Percentiles rank a stretch among this genome's conserved stretches.
Conservation (phyloP, 108 stramenopile genomes). For the Nitzschia sp. region DNA sequence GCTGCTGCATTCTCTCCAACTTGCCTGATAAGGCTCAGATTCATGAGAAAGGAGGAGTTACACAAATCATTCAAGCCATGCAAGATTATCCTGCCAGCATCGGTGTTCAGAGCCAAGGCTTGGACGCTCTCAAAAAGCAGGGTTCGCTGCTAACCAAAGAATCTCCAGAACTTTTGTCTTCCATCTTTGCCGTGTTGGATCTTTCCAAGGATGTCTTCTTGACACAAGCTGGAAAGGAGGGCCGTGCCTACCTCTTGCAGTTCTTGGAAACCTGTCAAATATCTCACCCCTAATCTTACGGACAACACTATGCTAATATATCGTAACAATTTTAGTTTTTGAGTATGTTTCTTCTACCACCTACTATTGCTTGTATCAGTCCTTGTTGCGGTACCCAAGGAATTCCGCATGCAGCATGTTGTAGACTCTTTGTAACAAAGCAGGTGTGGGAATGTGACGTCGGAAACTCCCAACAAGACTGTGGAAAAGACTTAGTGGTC, state of each 20-base stretch:
- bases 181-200: not conserved
- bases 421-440: no score
- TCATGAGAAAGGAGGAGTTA: slow-evolving; percentile 1
- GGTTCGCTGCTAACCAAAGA: not conserved
- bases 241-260: not conserved
- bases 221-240: slow-evolving; percentile 10
- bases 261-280: slow-evolving; percentile 16
- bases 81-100: not conserved
- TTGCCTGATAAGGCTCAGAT: slow-evolving; percentile 13
- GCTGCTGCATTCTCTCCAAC: not conserved
- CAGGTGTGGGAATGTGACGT: no score
- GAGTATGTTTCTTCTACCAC: no score
- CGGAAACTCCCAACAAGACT: no score
- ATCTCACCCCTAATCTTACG: no score
- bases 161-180: not conserved
- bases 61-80: slow-evolving; percentile 1
- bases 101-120: slow-evolving; percentile 2
- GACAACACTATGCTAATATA: no score
- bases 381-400: no score
- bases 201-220: slow-evolving; percentile 1
- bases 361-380: no score
- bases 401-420: no score
- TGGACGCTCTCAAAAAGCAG: slow-evolving; percentile 6
- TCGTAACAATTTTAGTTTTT: no score
- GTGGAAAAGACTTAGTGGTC: no score